Percentiles rank a stretch among this genome's conserved stretches.
Conservation (phyloP, 2,329 filamentous ascomycete genomes). For the Lithohypha guttulata region DNA sequence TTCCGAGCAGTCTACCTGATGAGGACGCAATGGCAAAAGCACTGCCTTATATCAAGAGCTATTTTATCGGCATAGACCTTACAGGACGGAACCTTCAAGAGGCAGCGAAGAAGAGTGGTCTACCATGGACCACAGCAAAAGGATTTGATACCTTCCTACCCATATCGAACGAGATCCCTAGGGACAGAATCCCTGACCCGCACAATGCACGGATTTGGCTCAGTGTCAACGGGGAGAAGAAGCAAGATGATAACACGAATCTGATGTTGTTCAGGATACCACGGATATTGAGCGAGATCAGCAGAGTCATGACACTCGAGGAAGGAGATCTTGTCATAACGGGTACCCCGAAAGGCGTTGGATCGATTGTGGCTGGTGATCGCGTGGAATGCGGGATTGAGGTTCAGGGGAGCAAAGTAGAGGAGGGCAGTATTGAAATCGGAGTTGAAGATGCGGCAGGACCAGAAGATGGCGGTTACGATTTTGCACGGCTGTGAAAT, state of each 20-base stretch:
- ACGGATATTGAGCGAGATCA: conserved; percentile 78
- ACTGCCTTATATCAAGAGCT: conserved; percentile 73
- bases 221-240: conserved; percentile 65
- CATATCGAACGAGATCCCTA: conserved; percentile 69
- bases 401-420: conserved; percentile 69
- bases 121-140: conserved; percentile 94
- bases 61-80: conserved; percentile 91
- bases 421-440: conserved; percentile 77
- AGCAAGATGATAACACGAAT: conserved; percentile 79
- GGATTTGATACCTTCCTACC: conserved; percentile 97
- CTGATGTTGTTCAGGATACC: conserved; percentile 92
- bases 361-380: conserved; percentile 73
- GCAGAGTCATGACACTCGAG: conserved; percentile 86
- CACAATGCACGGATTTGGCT: conserved; percentile 82
- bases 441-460: conserved; percentile 56
- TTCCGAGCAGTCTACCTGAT: conserved; percentile 35
- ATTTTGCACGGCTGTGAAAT: conserved; percentile 59
- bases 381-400: conserved; percentile 74
- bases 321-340: conserved; percentile 88
- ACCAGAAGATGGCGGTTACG: conserved; percentile 65
- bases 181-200: conserved; percentile 70
- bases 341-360: conserved; percentile 95
- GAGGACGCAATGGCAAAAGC: conserved; percentile 52
- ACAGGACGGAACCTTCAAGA: conserved; percentile 92
- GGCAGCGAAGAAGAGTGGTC: conserved; percentile 91